A percentile compares a stretch with the other conserved stretches of the same genome.
These are phyloP conservation scores for Jacaranda mimosifolia DNA, from an alignment of 257 asterid genomes.

Conservation along the genomic window DNA sequence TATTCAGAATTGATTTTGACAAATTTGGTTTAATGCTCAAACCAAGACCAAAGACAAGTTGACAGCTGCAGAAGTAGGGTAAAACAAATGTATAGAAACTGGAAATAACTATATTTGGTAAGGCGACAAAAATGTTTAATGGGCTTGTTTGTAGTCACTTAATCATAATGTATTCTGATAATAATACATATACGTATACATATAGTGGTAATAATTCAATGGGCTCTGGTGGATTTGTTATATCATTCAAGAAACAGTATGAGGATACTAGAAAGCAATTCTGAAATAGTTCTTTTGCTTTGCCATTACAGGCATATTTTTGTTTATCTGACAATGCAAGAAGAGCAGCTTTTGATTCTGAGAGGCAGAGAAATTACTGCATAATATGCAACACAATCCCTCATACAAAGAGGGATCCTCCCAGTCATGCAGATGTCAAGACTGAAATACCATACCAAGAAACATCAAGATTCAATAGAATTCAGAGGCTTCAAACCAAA, in stretches of 20 bases:
- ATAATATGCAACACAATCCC: conserved; percentile 44
- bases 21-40: no score
- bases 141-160: no score
- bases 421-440: conserved; percentile 23
- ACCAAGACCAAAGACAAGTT: no score
- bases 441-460: conserved; percentile 32
- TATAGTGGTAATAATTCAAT: no score
- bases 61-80: no score
- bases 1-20: no score
- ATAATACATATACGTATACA: no score
- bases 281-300: background rate
- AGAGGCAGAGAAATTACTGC: conserved; percentile 51
- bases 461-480: conserved; percentile 27
- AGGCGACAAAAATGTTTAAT: no score
- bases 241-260: background rate
- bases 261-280: background rate
- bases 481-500: conserved; percentile 49
- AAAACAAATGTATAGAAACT: no score
- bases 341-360: conserved; percentile 56
- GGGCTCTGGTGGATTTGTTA: background rate
- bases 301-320: conserved; percentile 66
- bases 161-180: no score
- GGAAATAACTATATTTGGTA: no score
- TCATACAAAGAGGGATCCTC: conserved; percentile 1
- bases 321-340: conserved; percentile 60